Base-by-base conservation (phyloP, 345 rosid species). In the Citrus cavaleriei region DNA sequence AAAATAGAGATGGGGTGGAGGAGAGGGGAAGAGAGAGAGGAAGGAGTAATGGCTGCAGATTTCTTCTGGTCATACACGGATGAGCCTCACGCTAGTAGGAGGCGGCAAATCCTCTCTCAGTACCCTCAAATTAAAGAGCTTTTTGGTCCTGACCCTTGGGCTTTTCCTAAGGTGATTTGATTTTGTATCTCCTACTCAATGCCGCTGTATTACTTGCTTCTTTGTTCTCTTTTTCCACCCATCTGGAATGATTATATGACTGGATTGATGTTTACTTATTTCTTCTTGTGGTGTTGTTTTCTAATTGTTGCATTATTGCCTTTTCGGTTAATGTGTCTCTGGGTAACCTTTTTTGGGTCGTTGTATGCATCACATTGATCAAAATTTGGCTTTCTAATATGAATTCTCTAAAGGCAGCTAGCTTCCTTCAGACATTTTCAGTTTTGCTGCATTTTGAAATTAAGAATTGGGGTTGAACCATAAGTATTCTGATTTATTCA, bases 21-120 rank as follows among this genome's bases (percentile, higher is more conserved):
- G 40, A 77, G 32, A 57, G 81, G 77, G 59, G 80, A 71, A 38
- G 76, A 83, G 8, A 81, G 81, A 35, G 88, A 82, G 78, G 93
- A 80, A 65, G 92, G 87, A 25, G 86, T 84, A 10, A 81, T 91
- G 98, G 97, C 94, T 4, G 80, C 86, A 2, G 97, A 93, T 74
- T 93, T 95, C 86, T 95, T 93, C 83, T 93, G 98, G 98, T 95
- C 98, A 22, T 95, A 92, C 49, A 93, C 93, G 0, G 98, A 93
- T 73, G 98, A 95, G 83, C 98, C 98, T 80, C 97, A 93, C 54
- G 90, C 97, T 75, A 87, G 95, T 0, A 83, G 98, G 68, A 78
- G 98, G 73, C 85, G 87, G 51, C 94, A 91, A 89, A 95, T 95
- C 89, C 94, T 93, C 84, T 95, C 97, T 84, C 84, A 84, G 28